Conservation (phyloP, 1,284 basidiomycete species). For the Coniophora puteana region DNA sequence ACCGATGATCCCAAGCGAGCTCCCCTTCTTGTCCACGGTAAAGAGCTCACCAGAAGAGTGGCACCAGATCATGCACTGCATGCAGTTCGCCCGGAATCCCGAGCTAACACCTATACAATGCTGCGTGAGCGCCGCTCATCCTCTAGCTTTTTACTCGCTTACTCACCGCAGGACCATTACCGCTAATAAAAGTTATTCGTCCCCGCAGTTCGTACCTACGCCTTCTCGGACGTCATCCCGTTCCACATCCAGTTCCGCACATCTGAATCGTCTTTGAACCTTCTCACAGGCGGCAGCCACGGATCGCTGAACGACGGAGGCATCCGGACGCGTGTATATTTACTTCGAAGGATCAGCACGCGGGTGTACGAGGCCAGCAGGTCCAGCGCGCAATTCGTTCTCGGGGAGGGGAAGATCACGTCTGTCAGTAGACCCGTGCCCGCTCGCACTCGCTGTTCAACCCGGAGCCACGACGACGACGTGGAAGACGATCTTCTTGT, state of each 20-base stretch:
- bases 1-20: constrained; percentile 21
- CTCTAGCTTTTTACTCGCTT: neutral
- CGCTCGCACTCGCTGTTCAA: constrained; percentile 3
- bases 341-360: constrained; percentile 17
- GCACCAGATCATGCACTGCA: constrained; percentile 22
- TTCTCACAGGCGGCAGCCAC: neutral
- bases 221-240: constrained; percentile 25
- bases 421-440: constrained; percentile 9
- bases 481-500: too few species aligned
- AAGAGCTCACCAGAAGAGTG: constrained; percentile 29
- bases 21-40: constrained; percentile 25
- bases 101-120: constrained; percentile 20
- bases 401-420: constrained; percentile 22
- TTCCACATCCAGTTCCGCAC: constrained; percentile 29
- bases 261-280: constrained; percentile 18
- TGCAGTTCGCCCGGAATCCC: constrained; percentile 18
- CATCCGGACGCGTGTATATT: constrained; percentile 19
- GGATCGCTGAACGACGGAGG: too few species aligned
- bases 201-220: constrained; percentile 21
- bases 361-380: constrained; percentile 12
- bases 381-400: constrained; percentile 3
- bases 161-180: neutral
- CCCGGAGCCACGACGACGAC: too few species aligned
- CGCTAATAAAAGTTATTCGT: constrained; percentile 22
- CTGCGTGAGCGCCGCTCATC: constrained; percentile 17